Base-by-base conservation (phyloP, 179 eudicot genomes). In the Gypsophila paniculata region DNA sequence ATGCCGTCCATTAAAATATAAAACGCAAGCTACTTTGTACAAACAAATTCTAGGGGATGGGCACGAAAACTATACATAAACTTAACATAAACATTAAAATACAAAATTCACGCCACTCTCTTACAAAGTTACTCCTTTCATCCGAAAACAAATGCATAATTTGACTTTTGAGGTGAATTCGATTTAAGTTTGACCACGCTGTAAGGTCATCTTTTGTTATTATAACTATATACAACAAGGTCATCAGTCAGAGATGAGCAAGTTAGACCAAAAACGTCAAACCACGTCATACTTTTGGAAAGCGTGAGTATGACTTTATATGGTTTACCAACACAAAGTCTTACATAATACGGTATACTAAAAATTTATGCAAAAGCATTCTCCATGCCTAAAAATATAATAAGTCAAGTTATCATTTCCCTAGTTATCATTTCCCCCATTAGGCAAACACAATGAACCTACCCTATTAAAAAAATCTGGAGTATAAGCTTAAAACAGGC, bases 361-460 rank as follows among this genome's bases (percentile, higher is more conserved):
- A 9, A 51, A 6, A 53, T 19, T n/a, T n/a, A 18, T 53, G 58
- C 22, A n/a, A 53, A 53, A 53, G 23, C 23, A 53, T 53, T 19
- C 58, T 19, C 58, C 23, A 17, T 53, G 17, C 58, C 22, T 53
- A 53, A n/a, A 0, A 3, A 17, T 53, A 17, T 4, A 53, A 18
- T n/a, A 17, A 2, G 26, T 2, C 29, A 23, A 4, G 22, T 55
- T 18, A 55, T 18, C 25, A 21, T 8, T 21, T 57, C 61, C 61
- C 61, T 6, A 10, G 14, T 57, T 57, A 51, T 51, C 18, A 12
- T 17, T 17, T 51, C 55, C 55, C 55, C 8, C 6, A 2, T 54
- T 54, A n/a, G 22, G 59, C 21, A 54, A 54, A 54, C 59, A 54
- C 21, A 55, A 55, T 52, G 60, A 55, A 55, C 26, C 26, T 52